Conservation (phyloP, 1,284 basidiomycete genomes). For the Malassezia nana region DNA sequence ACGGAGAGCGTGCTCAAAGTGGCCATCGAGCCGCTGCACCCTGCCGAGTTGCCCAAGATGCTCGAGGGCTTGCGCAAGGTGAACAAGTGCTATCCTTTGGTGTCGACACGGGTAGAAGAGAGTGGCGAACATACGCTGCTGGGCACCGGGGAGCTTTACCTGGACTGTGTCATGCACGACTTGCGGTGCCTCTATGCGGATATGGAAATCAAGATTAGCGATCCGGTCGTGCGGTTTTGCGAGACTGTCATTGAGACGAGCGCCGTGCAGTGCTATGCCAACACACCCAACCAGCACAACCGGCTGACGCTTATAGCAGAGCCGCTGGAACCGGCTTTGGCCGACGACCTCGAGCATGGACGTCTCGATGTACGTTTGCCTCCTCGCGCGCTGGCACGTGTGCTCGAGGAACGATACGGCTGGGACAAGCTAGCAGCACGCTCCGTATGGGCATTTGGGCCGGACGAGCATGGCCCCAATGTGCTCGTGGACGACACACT, state of each 20-base stretch:
- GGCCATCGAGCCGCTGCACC: conserved; percentile 93
- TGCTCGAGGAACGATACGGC: conserved; percentile 62
- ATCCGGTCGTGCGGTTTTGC: conserved; percentile 95
- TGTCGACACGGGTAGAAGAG: conserved; percentile 92
- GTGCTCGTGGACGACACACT: conserved; percentile 89
- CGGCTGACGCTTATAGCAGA: conserved; percentile 44
- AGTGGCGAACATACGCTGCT: conserved; percentile 93
- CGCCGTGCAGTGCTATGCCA: conserved; percentile 93
- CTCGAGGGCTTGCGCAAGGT: conserved; percentile 87
- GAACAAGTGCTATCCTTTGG: conserved; percentile 93
- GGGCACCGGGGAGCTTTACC: conserved; percentile 91
- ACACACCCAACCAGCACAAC: conserved; percentile 90
- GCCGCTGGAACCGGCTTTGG: conserved; percentile 44
- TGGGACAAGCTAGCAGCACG: conserved; percentile 96
- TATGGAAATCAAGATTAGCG: conserved; percentile 99
- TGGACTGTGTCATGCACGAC: conserved; percentile 96
- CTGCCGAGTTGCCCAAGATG: conserved; percentile 97
- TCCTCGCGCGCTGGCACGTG: conserved; percentile 34
- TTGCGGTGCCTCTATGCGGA: conserved; percentile 82
- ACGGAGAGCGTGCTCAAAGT: conserved; percentile 97
- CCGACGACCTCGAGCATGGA: conserved; percentile 43
- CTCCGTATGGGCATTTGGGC: conserved; percentile 99
- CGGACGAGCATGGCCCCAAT: conserved; percentile 79
- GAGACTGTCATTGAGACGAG: conserved; percentile 98
- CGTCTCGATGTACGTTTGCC: conserved; percentile 31